A percentile compares a stretch with the other conserved stretches of the same genome.
These are phyloP conservation scores for Neurospora cerealis DNA, from an alignment of 495 filamentous ascomycete genomes.

Conservation along the genomic window DNA sequence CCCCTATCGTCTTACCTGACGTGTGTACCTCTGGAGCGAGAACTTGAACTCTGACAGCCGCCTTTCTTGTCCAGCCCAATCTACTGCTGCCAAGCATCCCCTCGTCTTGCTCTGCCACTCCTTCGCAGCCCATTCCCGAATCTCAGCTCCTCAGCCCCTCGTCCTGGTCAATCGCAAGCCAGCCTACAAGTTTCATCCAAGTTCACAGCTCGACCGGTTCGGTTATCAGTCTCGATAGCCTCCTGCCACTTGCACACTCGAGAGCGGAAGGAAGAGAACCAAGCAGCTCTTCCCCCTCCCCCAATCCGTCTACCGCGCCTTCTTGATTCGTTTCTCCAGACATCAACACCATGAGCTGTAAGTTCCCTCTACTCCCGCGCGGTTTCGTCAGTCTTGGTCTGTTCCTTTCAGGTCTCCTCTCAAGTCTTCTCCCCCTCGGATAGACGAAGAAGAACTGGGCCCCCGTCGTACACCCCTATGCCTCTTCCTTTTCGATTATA, in stretches of 20 bases:
- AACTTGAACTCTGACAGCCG: neutral
- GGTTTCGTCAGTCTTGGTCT: slow-evolving; percentile 15
- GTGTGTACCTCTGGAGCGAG: neutral
- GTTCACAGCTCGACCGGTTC: neutral
- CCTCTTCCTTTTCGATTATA: neutral
- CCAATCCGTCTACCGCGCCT: neutral
- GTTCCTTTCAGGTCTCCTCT: slow-evolving; percentile 4
- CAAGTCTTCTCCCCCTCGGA: neutral
- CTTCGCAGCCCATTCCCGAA: slow-evolving; percentile 14
- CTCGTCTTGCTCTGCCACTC: slow-evolving; percentile 3
- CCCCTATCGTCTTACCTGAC: neutral
- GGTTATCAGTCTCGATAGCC: slow-evolving; percentile 2
- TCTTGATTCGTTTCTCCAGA: slow-evolving; percentile 7
- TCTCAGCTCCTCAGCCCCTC: slow-evolving; percentile 18
- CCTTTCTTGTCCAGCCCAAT: slow-evolving; percentile 17
- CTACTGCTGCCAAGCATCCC: slow-evolving; percentile 13
- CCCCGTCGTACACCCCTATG: neutral
- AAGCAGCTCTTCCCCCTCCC: neutral
- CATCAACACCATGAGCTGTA: slow-evolving; percentile 30
- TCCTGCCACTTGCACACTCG: slow-evolving; percentile 1
- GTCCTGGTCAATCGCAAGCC: neutral
- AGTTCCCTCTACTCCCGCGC: slow-evolving; percentile 18
- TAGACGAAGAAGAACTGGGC: neutral
- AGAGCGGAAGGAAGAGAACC: slow-evolving; percentile 1
- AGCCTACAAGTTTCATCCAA: neutral